Evolutionary conservation across 2,329 filamentous ascomycete species (phyloP).

Genomic region (Pseudogymnoascus sp.): DNA sequence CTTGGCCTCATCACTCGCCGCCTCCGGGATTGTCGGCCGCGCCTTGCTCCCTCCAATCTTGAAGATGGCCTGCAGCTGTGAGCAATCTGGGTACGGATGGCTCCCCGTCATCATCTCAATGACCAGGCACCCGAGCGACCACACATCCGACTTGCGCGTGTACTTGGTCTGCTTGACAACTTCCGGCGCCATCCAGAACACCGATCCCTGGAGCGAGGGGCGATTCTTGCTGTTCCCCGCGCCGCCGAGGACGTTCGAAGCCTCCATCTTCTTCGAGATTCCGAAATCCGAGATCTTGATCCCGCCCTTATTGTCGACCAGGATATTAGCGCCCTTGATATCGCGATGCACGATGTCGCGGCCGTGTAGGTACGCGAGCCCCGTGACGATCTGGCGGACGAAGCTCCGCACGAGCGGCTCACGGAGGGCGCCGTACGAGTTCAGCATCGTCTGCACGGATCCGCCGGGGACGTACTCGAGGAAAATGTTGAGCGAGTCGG

Average conservation of each 20-base stretch:
- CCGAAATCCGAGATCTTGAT: constrained; percentile 99
- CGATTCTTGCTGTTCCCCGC: constrained; percentile 62
- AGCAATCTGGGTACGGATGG: constrained; percentile 95
- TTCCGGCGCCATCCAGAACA: constrained; percentile 99
- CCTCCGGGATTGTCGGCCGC: constrained; percentile 80
- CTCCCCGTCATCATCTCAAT: constrained; percentile 99
- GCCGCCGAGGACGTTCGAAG: constrained; percentile 71
- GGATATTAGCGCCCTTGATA: constrained; percentile 97
- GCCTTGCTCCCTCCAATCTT: constrained; percentile 89
- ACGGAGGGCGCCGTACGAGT: constrained; percentile 91
- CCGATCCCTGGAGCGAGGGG: constrained; percentile 86
- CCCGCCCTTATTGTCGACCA: constrained; percentile 97
- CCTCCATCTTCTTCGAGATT: constrained; percentile 96
- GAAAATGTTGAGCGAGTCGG: constrained; percentile 96
- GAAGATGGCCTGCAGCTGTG: constrained; percentile 96
- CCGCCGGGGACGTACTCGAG: constrained; percentile 97
- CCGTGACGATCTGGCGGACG: constrained; percentile 88
- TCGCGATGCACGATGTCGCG: constrained; percentile 96
- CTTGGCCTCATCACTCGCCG: constrained; percentile 76
- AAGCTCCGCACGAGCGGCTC: constrained; percentile 95
- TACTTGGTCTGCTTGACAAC: constrained; percentile 97
- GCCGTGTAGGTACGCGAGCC: constrained; percentile 87
- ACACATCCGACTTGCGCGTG: constrained; percentile 97
- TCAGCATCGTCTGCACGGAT: constrained; percentile 96
- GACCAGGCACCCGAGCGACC: constrained; percentile 92